These are phyloP conservation scores for Secale cereale DNA, from an alignment of 176 grass and related monocot genomes.

Conservation along the genomic window DNA sequence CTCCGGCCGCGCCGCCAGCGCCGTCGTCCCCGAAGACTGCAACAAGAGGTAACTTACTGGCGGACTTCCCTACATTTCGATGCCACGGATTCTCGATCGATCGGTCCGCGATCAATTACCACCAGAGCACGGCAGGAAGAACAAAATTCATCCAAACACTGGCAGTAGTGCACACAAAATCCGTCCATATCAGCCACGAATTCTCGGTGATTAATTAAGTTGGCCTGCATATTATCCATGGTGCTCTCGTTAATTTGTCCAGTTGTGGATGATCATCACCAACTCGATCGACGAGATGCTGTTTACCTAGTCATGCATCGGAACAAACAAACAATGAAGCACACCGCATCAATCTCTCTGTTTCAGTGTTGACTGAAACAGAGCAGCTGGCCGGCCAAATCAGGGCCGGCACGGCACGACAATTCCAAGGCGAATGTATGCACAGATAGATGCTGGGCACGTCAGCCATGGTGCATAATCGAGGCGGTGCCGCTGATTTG, in stretches of 20 bases:
- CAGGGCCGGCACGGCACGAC: conserved; percentile 29
- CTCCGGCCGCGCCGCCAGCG: not conserved
- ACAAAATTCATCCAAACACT: not conserved
- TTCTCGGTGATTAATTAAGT: not conserved
- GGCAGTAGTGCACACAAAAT: not conserved
- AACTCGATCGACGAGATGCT: no score
- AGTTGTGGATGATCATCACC: not conserved
- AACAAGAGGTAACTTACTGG: conserved; percentile 36
- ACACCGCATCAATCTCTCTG: not conserved
- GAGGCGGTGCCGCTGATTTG: not conserved
- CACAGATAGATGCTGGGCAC: not conserved
- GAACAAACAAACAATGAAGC: not conserved
- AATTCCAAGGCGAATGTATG: not conserved
- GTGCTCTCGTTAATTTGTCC: not conserved
- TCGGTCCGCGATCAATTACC: not conserved
- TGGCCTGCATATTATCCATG: no score
- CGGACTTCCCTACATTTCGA: not conserved
- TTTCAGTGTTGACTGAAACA: not conserved
- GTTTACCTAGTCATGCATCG: not conserved
- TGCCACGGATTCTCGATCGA: not conserved
- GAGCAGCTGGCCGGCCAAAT: not conserved
- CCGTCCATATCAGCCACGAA: not conserved
- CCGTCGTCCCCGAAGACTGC: conserved; percentile 23
- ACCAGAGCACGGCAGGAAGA: not conserved
- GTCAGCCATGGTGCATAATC: not conserved